Percentiles rank a stretch among this genome's conserved stretches.
Evolutionary conservation across 129 eudicot species (phyloP).

Genomic region (Daucus carota): DNA sequence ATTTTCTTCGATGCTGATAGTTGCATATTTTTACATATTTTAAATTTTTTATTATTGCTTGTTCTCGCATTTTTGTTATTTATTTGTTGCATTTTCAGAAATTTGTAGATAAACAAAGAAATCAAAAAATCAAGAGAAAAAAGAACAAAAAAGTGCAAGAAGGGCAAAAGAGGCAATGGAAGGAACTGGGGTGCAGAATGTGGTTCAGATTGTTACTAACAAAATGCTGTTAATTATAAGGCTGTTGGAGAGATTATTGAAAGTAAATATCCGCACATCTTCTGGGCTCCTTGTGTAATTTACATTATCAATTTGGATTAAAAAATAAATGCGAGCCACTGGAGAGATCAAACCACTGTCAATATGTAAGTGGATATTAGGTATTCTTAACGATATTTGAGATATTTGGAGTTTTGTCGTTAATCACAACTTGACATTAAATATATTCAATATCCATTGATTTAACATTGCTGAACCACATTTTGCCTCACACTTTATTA

Average conservation of each 20-base stretch:
- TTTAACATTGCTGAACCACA: not conserved
- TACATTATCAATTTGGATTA: not conserved
- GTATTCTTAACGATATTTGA: not conserved
- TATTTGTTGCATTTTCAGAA: too few species aligned
- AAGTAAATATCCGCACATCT: not conserved
- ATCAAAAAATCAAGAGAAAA: too few species aligned
- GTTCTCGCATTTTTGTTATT: too few species aligned
- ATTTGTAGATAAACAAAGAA: too few species aligned
- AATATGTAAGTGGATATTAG: slow-evolving; percentile 4
- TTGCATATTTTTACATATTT: too few species aligned
- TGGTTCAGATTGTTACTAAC: not conserved
- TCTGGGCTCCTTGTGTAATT: not conserved
- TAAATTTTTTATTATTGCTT: too few species aligned
- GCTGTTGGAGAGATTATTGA: not conserved
- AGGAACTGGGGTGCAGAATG: not conserved
- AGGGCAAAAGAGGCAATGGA: too few species aligned
- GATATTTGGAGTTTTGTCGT: not conserved
- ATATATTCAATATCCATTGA: not conserved
- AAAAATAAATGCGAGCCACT: not conserved
- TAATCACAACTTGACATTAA: too few species aligned
- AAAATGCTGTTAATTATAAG: not conserved
- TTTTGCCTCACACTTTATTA: slow-evolving; percentile 6
- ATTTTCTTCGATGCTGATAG: not conserved
- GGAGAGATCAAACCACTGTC: not conserved
- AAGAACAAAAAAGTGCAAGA: too few species aligned